Conservation (phyloP, 108 stramenopile genomes). For the Fragilariopsis cylindrus region DNA sequence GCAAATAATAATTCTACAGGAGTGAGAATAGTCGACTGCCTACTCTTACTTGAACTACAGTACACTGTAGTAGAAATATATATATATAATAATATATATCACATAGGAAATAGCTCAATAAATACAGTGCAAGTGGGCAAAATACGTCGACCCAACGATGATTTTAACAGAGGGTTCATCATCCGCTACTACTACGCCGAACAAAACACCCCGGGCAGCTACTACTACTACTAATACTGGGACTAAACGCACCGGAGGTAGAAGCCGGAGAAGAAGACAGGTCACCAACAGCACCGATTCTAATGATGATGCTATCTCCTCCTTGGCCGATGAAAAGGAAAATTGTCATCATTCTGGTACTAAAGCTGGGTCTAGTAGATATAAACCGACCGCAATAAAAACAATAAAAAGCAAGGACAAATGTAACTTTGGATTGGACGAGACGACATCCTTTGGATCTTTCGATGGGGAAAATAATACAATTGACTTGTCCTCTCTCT, state of each 20-base stretch:
- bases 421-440: background rate
- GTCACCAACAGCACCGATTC: background rate
- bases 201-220: background rate
- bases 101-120: too few species aligned
- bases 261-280: conserved; percentile 4
- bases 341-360: background rate
- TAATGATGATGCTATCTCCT: background rate
- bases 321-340: background rate
- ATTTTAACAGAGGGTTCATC: too few species aligned
- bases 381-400: background rate
- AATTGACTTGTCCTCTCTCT: too few species aligned
- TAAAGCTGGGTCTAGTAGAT: background rate
- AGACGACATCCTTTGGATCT: too few species aligned
- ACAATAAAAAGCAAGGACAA: background rate
- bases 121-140: too few species aligned
- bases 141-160: too few species aligned
- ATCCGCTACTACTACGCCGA: background rate
- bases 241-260: background rate
- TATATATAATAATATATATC: too few species aligned
- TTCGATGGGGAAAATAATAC: too few species aligned
- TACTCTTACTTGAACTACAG: too few species aligned
- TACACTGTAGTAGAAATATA: too few species aligned
- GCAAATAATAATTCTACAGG: too few species aligned
- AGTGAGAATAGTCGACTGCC: too few species aligned
- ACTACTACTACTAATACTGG: background rate